Evolutionary conservation across 495 filamentous ascomycete genomes (phyloP), one percentile per base, ranked within the genome.

Genomic region (Pyrenula massariospora): DNA sequence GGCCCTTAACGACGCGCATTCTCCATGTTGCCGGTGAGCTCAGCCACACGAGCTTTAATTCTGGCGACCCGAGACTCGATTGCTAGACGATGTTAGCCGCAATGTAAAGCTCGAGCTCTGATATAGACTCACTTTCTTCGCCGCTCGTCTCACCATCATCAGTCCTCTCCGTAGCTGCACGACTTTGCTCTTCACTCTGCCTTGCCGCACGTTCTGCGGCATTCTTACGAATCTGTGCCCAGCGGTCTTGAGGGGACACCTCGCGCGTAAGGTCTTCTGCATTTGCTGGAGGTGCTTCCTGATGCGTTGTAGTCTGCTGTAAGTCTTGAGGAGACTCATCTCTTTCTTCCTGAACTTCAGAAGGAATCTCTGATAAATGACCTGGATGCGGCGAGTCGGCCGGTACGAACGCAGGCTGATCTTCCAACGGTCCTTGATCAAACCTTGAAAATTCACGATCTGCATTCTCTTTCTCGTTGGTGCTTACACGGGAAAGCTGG

Each of bases 1-100:
- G n/a, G n/a, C n/a, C 15, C 15, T 42, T 52, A 52, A 19, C 50
- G 50, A 10, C 57, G 62, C 12, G 62, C 62, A 22, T 63, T 62
- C 56, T 93, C 86, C 78, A 88, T 84, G 69, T 85, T 87, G 58
- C 87, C 87, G 12, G 94, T 98, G 63, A 98, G 70, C 70, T 95
- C 89, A 50, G 93, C 93, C 51, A 98, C 94, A 36, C 93, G 81
- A 56, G 94, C 94, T 72, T 96, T 96, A 79, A 98, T 98, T 56
- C 94, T 87, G 36, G 93, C 93, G 57, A 96, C 93, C 56, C 93
- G 87, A 47, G 89, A 88, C 68, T 98, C 93, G 61, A 98, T 96
- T 24, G 90, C 89, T 94, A 58, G 10, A 62, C 22, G 51, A n/a
- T 24, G 60, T 65, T 49, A 62, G 56, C 48, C 19, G n/a, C 11